Evolutionary conservation across 2,329 filamentous ascomycete species (phyloP).

Genomic region (Achaetomium macrosporum): DNA sequence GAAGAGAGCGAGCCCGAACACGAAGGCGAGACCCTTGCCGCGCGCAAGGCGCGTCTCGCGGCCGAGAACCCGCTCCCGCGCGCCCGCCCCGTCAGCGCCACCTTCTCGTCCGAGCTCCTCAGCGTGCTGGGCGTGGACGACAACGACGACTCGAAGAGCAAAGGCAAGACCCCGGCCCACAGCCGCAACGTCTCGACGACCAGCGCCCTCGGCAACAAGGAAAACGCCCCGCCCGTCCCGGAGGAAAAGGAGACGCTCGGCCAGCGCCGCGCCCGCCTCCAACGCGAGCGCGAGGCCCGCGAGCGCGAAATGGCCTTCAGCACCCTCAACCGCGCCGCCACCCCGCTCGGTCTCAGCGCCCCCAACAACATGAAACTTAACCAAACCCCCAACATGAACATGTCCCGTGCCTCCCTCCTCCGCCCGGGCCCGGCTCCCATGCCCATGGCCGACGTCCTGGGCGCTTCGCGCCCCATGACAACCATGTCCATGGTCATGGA

Average conservation of each 20-base stretch:
- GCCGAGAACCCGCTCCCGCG: conserved; percentile 45
- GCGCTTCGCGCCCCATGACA: not conserved
- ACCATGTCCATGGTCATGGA: conserved; percentile 30
- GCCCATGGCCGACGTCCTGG: conserved; percentile 6
- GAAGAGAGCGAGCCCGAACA: conserved; percentile 43
- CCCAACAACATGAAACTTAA: conserved; percentile 11
- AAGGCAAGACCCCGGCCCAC: conserved; percentile 16
- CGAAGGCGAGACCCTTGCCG: conserved; percentile 61
- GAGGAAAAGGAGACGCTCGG: conserved; percentile 72
- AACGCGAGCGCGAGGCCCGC: conserved; percentile 61
- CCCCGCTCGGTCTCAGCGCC: conserved; percentile 13
- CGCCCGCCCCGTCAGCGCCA: conserved; percentile 54
- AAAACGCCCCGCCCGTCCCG: conserved; percentile 27
- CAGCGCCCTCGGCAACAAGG: not conserved
- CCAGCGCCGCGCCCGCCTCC: conserved; percentile 67
- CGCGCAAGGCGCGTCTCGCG: conserved; percentile 60
- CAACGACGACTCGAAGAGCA: conserved; percentile 25
- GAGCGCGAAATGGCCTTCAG: conserved; percentile 47
- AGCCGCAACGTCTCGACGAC: conserved; percentile 6
- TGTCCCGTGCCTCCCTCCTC: not conserved
- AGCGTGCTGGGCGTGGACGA: conserved; percentile 52
- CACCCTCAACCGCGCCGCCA: conserved; percentile 18
- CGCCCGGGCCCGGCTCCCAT: not conserved
- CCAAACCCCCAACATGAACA: not conserved
- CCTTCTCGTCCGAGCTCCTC: conserved; percentile 65